Evolutionary conservation across 129 eudicot species (phyloP).

Genomic region (Heracleum sosnowskyi): DNA sequence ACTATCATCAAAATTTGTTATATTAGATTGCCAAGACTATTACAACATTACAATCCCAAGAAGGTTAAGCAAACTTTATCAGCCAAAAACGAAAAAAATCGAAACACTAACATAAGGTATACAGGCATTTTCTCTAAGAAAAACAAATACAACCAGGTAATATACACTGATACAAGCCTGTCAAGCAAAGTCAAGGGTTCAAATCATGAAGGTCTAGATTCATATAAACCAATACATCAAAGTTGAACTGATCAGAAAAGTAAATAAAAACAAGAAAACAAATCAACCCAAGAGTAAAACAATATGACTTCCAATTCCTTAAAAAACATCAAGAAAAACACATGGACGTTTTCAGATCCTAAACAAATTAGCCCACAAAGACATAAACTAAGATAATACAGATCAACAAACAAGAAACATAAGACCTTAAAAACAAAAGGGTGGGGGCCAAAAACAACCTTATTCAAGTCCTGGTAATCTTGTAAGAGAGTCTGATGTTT

Average conservation of each 20-base stretch:
- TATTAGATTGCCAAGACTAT: not conserved
- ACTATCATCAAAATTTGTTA: not conserved
- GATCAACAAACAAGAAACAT: constrained; percentile 9
- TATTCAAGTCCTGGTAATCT: constrained; percentile 50
- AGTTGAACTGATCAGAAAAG: not conserved
- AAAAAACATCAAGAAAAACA: not conserved
- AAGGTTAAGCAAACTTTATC: not conserved
- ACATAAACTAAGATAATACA: constrained; percentile 4
- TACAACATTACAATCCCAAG: not conserved
- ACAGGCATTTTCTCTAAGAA: not conserved
- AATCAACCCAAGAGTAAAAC: not conserved
- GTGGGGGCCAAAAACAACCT: constrained; percentile 25
- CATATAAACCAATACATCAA: not conserved
- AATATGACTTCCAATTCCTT: not conserved
- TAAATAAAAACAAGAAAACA: not conserved
- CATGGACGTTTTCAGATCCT: not conserved
- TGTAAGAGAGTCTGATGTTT: constrained; percentile 70
- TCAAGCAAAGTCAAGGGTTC: not conserved
- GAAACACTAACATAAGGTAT: not conserved
- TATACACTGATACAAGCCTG: no score
- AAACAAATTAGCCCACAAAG: constrained; percentile 8
- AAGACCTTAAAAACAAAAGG: constrained; percentile 4
- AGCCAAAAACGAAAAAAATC: not conserved
- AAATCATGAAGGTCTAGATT: not conserved
- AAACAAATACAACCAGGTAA: no score